Evolutionary conservation across 2,329 filamentous ascomycete species (phyloP), one percentile per base, ranked within the genome.

Genomic region (Elsinoe australis): DNA sequence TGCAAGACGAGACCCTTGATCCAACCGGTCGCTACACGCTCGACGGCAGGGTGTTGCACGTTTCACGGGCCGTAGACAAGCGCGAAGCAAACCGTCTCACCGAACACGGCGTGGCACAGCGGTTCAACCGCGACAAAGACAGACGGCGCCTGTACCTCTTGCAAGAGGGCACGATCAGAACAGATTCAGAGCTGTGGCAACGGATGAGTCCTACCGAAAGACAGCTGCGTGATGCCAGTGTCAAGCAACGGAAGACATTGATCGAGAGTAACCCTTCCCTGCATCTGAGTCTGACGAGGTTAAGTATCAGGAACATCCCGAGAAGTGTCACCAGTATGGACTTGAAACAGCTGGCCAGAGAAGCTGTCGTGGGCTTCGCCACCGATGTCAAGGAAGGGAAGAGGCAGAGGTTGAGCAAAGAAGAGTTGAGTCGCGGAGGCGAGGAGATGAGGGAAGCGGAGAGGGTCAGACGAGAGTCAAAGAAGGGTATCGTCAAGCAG

Each of bases 321-420:
- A 81, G 85, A 53, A 81, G 83, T 61, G 74, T 95, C 54, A 82
- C 77, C 18, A 85, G 86, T 18, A 96, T 94, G 66, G 85, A 87
- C 47, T 75, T 98, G 44, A 98, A 98, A 65, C 83, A 86, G 33
- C 76, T 98, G 36, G 92, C 92, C 8, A 80, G 92, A 55, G 79
- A 92, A 64, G 92, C 87, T n/a, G 79, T 95, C 9, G 92, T 96
- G 41, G 89, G 87, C 1, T 98, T 98, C 60, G 89, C 92, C 32
- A 84, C 75, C 52, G 92, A 98, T 59, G 87, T 90, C 55, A 94
- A 89, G 63, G 75, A 74, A 21, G 87, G 86, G 10, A 75, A 74
- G 28, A 83, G 92, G 21, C 71, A 83, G 54, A 83, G 82, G 15
- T 73, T 98, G 2, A 92, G 86, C n/a, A 88, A 85, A 61, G 92